Evolutionary conservation across 1,139 yeast genomes (phyloP), one percentile per base, ranked within the genome.

Genomic region (Kurtzmaniella quercitrusa): DNA sequence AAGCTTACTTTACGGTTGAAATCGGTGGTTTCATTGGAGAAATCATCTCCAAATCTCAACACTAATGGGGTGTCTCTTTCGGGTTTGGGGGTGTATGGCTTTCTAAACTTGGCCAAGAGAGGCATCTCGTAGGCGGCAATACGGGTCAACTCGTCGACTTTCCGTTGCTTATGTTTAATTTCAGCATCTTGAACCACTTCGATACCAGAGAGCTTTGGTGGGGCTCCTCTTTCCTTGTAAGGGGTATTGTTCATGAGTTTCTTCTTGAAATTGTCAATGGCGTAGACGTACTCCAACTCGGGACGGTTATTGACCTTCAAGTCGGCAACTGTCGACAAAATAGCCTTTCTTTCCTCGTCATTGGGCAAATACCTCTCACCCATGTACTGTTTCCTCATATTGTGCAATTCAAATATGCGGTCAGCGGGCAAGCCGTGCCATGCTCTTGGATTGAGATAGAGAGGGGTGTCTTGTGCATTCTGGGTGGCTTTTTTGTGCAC

Each of bases 91-190:
- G 55, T 60, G 64, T 81, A 86, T 47, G 70, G 74, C 64, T 82
- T 82, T 54, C 93, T 83, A 60, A 75, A 85, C 62, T 88, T 81
- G 39, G 84, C 81, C 51, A 93, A 73, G 46, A 83, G 77, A 3
- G 98, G 98, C 73, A 91, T 76, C 62, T 91, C 98, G 65, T 84
- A 93, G 0, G 98, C 97, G 27, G 94, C 86, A 34, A 88, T 72
- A 56, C 97, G 77, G 56, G 83, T 84, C 57, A 85, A 80, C 45
- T 73, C 67, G 27, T 70, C 75, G 34, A 56, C 55, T 50, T 66
- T 63, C 52, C 77, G 63, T 40, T 53, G 53, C 43, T 66, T 63
- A 48, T 71, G 75, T 2, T 72, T 68, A 11, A 66, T 62, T 21
- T 56, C 55, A 38, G 77, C 77, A 40, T 58, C 57, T 37, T 65